Conservation (phyloP, 1,284 basidiomycete genomes). For the Trichosporon sp. region DNA sequence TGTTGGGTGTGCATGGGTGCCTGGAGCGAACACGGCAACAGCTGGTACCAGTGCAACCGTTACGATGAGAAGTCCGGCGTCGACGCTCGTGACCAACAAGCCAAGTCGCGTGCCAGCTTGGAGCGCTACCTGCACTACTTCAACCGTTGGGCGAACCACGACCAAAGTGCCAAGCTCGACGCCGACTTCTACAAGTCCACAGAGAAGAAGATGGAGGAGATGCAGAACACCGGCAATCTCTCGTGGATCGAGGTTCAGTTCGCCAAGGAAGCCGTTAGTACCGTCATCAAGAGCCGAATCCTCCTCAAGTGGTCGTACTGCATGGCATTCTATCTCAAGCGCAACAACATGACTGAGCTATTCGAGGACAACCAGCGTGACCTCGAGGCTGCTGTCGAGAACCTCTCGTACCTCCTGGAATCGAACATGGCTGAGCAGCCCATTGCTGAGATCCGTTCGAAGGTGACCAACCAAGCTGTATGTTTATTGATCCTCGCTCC, state of each 20-base stretch:
- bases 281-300: conserved; percentile 84
- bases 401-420: conserved; percentile 88
- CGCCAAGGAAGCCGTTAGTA: conserved; percentile 95
- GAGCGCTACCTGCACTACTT: conserved; percentile 96
- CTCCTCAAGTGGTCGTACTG: conserved; percentile 99
- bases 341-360: conserved; percentile 89
- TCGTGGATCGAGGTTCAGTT: conserved; percentile 99
- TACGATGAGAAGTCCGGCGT: conserved; percentile 91
- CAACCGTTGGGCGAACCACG: conserved; percentile 97
- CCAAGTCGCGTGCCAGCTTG: conserved; percentile 79
- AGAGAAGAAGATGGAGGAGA: conserved; percentile 99
- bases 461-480: conserved; percentile 92
- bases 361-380: conserved; percentile 98
- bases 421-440: conserved; percentile 78
- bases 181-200: conserved; percentile 89
- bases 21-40: conserved; percentile 96
- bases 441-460: conserved; percentile 80
- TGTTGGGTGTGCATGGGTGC: conserved; percentile 73
- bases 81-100: conserved; percentile 86
- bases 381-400: conserved; percentile 91
- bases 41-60: conserved; percentile 97
- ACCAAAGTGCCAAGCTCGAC: conserved; percentile 94
- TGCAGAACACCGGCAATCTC: conserved; percentile 86
- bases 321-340: conserved; percentile 93
- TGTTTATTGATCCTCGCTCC: conserved; percentile 40